Evolutionary conservation across 305 asterid genomes (phyloP), one percentile per base, ranked within the genome.

Genomic region (Euphrasia arctica): DNA sequence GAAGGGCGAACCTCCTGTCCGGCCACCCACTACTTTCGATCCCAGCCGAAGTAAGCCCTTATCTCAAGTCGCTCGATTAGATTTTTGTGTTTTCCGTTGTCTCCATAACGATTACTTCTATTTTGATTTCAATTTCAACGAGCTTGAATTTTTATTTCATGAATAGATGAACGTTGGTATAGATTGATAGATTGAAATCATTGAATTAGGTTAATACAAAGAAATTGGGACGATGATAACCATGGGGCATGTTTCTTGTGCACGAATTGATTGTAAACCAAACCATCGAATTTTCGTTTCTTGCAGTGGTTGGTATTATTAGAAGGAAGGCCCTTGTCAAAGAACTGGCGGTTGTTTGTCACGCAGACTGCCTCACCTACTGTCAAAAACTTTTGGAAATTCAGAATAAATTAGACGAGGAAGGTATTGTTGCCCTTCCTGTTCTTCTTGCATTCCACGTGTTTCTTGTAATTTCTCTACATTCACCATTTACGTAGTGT

Each of bases 311-410:
- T 75, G 98, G 98, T 13, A 84, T 89, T 28, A 85, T 91, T 67
- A 78, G 82, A 79, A 81, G 98, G 79, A 91, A 89, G 80, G 95
- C 95, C 32, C 72, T 91, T 82, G 78, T 91, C 69, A 91, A 84
- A 73, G 96, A 91, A 66, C 73, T 91, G 84, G 98, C 98, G 14
- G 97, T 87, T 34, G 79, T 72, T 15, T 91, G 85, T 65, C 95
- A 89, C 45, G 87, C 97, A 1, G 98, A 91, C 81, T 91, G 98
- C 80, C 97, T 89, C 72, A 62, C 93, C 8, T 77, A 83, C 78
- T 91, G 98, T 78, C 97, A 87, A 78, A 87, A 90, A 73, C 95
- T 91, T 58, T 78, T 87, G 83, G 97, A 91, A 75, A 87, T 87
- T 47, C 97, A 91, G 83, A 85, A 75, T 28, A 85, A 87, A 66